Evolutionary conservation across 2,329 filamentous ascomycete genomes (phyloP).

Genomic region (Alternaria conjuncta): DNA sequence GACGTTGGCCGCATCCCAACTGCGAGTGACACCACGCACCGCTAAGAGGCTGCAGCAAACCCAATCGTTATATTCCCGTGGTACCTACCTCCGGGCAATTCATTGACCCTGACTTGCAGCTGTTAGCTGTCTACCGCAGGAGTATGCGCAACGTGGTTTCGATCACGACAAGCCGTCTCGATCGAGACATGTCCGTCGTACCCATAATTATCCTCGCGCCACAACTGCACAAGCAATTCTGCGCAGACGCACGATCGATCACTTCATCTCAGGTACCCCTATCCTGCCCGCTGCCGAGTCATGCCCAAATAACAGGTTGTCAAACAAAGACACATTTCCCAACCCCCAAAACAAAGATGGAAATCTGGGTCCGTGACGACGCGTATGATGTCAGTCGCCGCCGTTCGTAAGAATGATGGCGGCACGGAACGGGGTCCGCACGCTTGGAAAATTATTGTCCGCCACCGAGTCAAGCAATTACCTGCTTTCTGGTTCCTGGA

Average conservation of each 20-base stretch:
- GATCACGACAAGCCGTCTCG: background rate
- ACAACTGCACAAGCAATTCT: constrained; percentile 7
- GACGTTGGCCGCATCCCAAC: constrained; percentile 15
- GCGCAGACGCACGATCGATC: background rate
- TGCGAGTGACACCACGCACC: constrained; percentile 6
- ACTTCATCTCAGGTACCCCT: background rate
- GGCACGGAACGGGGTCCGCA: constrained; percentile 12
- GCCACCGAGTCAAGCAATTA: constrained; percentile 2
- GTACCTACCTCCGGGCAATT: background rate
- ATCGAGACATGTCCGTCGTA: background rate
- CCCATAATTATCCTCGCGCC: constrained; percentile 11
- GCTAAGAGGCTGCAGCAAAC: constrained; percentile 8
- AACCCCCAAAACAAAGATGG: constrained; percentile 1
- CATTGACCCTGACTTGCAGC: background rate
- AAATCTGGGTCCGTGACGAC: constrained; percentile 19
- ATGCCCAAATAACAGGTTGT: background rate
- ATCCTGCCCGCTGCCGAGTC: constrained; percentile 1
- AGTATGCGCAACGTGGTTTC: background rate
- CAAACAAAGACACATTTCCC: background rate
- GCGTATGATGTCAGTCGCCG: constrained; percentile 23
- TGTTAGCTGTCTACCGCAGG: background rate
- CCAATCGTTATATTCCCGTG: background rate
- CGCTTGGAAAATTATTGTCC: background rate
- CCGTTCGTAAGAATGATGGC: constrained; percentile 4
- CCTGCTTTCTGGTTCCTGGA: constrained; percentile 23